Base-by-base conservation (phyloP, 139 green algal genomes). In the Chlamydomonas schloesseri region DNA sequence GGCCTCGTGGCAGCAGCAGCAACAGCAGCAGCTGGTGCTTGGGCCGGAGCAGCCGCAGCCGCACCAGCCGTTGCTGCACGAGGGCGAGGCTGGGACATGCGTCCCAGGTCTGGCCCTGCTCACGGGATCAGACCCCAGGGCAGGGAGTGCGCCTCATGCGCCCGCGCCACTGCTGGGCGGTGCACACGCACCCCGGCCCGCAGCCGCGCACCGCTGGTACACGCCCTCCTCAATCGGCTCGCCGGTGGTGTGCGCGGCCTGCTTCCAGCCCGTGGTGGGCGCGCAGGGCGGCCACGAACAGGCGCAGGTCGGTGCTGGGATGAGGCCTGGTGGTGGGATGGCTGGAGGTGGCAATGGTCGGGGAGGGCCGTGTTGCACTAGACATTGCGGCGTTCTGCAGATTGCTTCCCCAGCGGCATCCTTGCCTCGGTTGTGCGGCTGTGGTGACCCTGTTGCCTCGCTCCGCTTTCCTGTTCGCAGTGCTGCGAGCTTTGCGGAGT, bases 401-500 rank as follows among this genome's bases (percentile, higher is more conserved):
- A n/a, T n/a, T n/a, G n/a, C n/a, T n/a, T n/a, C n/a, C n/a, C n/a
- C n/a, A n/a, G n/a, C n/a, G n/a, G n/a, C n/a, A n/a, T 50, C 42
- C 8, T 8, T 50, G 42, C 42, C 42, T 50, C 42, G 8, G 8
- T 50, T 50, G 42, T 50, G n/a, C n/a, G n/a, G n/a, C n/a, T n/a
- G n/a, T n/a, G n/a, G n/a, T n/a, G n/a, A n/a, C n/a, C n/a, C n/a
- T n/a, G n/a, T n/a, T n/a, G n/a, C n/a, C n/a, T n/a, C n/a, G n/a
- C 42, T 50, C 42, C 42, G 42, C 42, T 68, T 11, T 2, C 3
- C 24, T 31, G 2, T 34, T 67, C 88, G 26, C 70, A 92, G 67
- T 88, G 81, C 82, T 97, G 94, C 67, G 83, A 90, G 57, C 81
- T 92, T 10, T 97, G 95, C 81, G 92, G 93, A 6, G 60, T 93